phyloP scores from a whole-genome alignment of 1,284 basidiomycete genomes.

The Ustilago bromivora region DNA sequence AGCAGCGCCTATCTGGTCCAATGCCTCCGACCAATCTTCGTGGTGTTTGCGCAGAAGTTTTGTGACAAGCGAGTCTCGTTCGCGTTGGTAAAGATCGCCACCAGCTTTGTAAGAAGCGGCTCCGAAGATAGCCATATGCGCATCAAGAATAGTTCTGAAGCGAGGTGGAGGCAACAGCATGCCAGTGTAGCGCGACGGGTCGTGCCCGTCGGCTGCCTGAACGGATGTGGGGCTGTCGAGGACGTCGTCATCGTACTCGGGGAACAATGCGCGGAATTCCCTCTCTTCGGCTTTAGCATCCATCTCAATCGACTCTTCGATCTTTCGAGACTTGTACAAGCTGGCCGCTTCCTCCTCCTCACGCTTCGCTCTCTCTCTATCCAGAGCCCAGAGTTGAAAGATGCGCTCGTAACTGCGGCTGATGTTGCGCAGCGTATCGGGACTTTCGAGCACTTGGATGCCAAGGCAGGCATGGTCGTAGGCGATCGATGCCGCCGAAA shows the following conservation, averaged over 20 bases:
- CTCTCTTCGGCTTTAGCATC: constrained; percentile 80
- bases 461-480: constrained; percentile 33
- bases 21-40: constrained; percentile 33
- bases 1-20: constrained; percentile 56
- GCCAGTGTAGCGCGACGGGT: constrained; percentile 18
- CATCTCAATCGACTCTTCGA: constrained; percentile 75
- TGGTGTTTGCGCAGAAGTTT: constrained; percentile 46
- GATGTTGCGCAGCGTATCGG: constrained; percentile 34
- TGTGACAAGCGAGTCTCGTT: constrained; percentile 35
- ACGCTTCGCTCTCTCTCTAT: constrained; percentile 79
- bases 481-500: constrained; percentile 33
- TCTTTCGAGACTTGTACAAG: constrained; percentile 81
- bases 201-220: constrained; percentile 8
- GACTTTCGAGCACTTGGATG: constrained; percentile 25
- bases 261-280: constrained; percentile 86
- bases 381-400: constrained; percentile 83
- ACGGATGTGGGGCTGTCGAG: constrained; percentile 43
- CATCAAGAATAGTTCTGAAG: constrained; percentile 33
- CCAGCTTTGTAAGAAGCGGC: constrained; percentile 2
- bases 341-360: constrained; percentile 78
- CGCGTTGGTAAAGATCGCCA: constrained; percentile 18
- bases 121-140: constrained; percentile 57
- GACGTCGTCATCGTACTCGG: constrained; percentile 80
- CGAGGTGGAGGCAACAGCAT: constrained; percentile 37
- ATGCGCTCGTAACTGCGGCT: constrained; percentile 77